Conservation (phyloP, 1,284 basidiomycete species). For the Cutaneotrichosporon dermatis region DNA sequence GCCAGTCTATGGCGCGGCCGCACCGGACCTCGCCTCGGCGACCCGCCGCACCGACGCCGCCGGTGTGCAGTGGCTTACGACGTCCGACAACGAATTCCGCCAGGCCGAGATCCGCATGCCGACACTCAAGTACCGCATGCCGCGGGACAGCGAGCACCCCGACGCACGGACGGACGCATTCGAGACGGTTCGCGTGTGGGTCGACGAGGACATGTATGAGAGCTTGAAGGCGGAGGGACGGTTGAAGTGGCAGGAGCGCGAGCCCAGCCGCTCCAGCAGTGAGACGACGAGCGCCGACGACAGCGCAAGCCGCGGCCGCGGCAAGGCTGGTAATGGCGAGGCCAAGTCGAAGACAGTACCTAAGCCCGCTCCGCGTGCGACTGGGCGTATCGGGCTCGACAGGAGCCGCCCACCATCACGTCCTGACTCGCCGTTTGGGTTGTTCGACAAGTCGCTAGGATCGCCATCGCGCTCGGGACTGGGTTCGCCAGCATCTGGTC, state of each 20-base stretch:
- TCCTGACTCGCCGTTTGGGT: constrained; percentile 8
- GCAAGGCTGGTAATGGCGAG: too few relatives aligned
- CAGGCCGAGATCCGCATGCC: constrained; percentile 13
- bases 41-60: constrained; percentile 13
- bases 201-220: constrained; percentile 12
- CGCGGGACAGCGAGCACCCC: constrained; percentile 18
- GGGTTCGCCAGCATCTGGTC: too few relatives aligned
- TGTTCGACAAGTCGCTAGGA: constrained; percentile 2
- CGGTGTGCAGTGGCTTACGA: constrained; percentile 14
- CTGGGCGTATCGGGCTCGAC: constrained; percentile 4
- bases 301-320: background rate
- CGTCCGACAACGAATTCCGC: constrained; percentile 6
- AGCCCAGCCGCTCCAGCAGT: background rate
- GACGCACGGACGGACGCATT: constrained; percentile 14
- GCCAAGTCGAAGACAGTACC: background rate
- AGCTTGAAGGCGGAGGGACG: constrained; percentile 9
- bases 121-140: constrained; percentile 20
- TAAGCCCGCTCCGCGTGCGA: background rate
- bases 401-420: background rate
- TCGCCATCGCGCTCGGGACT: background rate
- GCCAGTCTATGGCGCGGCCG: constrained; percentile 6
- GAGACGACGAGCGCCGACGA: background rate
- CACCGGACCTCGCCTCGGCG: background rate
- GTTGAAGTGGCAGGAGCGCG: constrained; percentile 14
- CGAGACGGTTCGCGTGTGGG: constrained; percentile 13